These are phyloP conservation scores for Aspergillus japonicus DNA, from an alignment of 2,329 filamentous ascomycete genomes.

Conservation along the genomic window DNA sequence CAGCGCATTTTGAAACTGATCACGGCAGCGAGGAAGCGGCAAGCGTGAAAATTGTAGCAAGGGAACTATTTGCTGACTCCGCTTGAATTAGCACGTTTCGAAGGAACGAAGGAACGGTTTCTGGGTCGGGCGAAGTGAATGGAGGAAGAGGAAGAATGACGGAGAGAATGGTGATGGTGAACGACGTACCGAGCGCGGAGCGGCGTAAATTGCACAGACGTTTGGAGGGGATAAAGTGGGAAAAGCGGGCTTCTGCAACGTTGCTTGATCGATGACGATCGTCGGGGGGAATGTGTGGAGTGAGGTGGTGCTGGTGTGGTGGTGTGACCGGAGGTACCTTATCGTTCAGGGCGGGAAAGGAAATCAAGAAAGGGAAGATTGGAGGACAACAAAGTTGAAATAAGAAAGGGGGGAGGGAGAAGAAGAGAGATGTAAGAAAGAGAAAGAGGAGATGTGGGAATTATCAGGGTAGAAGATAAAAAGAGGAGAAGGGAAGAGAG, in stretches of 20 bases:
- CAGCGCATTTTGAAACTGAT: slow-evolving; percentile 26
- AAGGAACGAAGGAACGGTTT: not conserved
- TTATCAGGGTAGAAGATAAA: slow-evolving; percentile 13
- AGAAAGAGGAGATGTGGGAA: slow-evolving; percentile 16
- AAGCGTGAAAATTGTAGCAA: not conserved
- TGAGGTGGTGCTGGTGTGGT: not conserved
- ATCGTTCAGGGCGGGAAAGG: slow-evolving; percentile 14
- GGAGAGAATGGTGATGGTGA: not conserved
- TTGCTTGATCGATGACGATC: slow-evolving; percentile 15
- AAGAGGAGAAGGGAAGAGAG: slow-evolving; percentile 15
- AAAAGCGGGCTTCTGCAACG: slow-evolving; percentile 18
- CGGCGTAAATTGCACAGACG: slow-evolving; percentile 22
- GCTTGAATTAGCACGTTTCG: not conserved
- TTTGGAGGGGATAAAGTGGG: slow-evolving; percentile 11
- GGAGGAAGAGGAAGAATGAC: not conserved
- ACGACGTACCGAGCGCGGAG: slow-evolving; percentile 11
- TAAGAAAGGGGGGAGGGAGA: not conserved
- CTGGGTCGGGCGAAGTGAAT: not conserved
- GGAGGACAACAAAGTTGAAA: slow-evolving; percentile 6
- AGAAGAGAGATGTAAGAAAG: slow-evolving; percentile 9
- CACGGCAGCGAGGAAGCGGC: slow-evolving; percentile 10
- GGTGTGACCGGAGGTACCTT: slow-evolving; percentile 15
- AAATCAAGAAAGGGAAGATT: slow-evolving; percentile 8
- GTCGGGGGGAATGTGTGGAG: not conserved
- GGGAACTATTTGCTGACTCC: not conserved